Conservation (phyloP, 805 yeast species). For the Saccharomycopsis fibuligera region DNA sequence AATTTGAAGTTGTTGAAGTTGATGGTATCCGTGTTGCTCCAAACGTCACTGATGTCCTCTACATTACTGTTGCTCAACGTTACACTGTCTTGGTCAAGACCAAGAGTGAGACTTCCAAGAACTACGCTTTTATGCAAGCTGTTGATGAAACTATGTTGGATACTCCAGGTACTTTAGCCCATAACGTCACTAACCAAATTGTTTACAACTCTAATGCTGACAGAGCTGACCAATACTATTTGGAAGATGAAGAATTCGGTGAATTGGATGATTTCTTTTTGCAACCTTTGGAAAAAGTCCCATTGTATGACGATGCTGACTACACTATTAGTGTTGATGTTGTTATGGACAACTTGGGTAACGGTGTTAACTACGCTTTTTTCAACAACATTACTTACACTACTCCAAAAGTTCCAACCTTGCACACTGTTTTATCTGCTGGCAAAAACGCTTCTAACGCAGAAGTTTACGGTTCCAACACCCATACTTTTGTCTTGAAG, state of each 20-base stretch:
- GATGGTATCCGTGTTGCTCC: constrained; percentile 87
- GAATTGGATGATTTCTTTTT: constrained; percentile 75
- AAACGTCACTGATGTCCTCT: constrained; percentile 60
- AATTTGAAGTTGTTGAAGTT: constrained; percentile 78
- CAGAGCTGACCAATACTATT: constrained; percentile 34
- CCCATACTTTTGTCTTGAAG: constrained; percentile 64
- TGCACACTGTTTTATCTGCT: constrained; percentile 71
- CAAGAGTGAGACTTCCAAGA: constrained; percentile 52
- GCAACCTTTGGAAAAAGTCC: constrained; percentile 53
- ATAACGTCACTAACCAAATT: constrained; percentile 73
- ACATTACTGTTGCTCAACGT: constrained; percentile 89
- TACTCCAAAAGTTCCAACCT: constrained; percentile 79
- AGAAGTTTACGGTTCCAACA: constrained; percentile 67
- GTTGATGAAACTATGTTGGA: constrained; percentile 85
- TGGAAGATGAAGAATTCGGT: constrained; percentile 30
- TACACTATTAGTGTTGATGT: constrained; percentile 64
- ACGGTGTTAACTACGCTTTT: constrained; percentile 94
- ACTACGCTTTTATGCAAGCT: constrained; percentile 77
- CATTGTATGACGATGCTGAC: constrained; percentile 61
- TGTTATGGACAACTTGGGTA: constrained; percentile 71
- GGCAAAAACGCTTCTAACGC: constrained; percentile 52
- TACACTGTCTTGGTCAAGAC: constrained; percentile 75
- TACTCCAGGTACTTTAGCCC: constrained; percentile 53
- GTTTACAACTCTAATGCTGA: constrained; percentile 46
- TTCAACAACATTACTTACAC: constrained; percentile 81